Evolutionary conservation across 2,329 filamentous ascomycete species (phyloP), one percentile per base, ranked within the genome.

Genomic region (Fusarium dlaminii): DNA sequence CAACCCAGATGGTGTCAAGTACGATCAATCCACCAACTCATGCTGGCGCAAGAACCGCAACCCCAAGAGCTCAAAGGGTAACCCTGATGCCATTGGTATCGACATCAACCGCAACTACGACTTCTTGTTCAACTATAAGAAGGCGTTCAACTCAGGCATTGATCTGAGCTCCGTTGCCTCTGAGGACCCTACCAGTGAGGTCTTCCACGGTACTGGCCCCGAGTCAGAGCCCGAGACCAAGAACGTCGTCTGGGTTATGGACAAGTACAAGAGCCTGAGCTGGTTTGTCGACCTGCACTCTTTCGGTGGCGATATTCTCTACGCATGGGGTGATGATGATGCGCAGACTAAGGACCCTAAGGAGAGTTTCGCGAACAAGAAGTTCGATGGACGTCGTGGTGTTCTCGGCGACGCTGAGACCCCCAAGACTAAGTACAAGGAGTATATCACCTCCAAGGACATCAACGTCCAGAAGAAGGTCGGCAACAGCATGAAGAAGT

Each of bases 261-360:
- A 87, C 72, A 82, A 83, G 34, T 87, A 86, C 79, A 79, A 82
- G 54, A 84, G 84, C 49, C 80, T 90, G 51, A 83, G 86, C 34
- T 90, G 88, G 88, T 89, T 89, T 78, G 80, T 90, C 67, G 89
- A 91, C 71, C 82, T 90, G 49, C 89, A 91, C 82, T 89, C 88
- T 3, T 87, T 83, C 34, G 82, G 84, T 1, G 87, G 86, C 6
- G 68, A 85, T 37, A 81, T 91, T 24, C 80, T 90, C 20, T 90
- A 90, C 79, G 84, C 82, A 62, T 90, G 88, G 88, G 88, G 89
- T 29, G 86, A 88, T 70, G 88, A 90, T 72, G 83, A 86, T 52
- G 81, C 86, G 64, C 88, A 90, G 79, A 81, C 80, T 58, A 82
- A 79, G 1, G 82, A 84, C 51, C 76, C 84, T 0, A 72, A 72